A percentile compares a stretch with the other conserved stretches of the same genome.
phyloP scores from a whole-genome alignment of 306 rosid species.

The Vigna mungo region DNA sequence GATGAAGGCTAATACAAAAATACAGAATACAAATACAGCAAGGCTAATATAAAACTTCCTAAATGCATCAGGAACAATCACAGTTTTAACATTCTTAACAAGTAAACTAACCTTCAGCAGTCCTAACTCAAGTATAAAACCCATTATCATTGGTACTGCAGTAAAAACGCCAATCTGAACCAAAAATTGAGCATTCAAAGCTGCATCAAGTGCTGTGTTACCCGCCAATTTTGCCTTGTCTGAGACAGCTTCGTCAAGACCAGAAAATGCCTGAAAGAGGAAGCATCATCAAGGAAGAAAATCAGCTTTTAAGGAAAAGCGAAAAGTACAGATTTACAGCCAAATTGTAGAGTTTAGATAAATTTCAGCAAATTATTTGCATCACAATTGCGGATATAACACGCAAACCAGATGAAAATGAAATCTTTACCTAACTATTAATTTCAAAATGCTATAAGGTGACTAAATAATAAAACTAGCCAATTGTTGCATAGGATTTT shows the following conservation, averaged over 20 bases:
- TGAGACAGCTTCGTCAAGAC: constrained; percentile 76
- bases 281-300: constrained; percentile 35
- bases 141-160: constrained; percentile 93
- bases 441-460: constrained; percentile 1
- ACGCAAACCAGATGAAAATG: constrained; percentile 9
- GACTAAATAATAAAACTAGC: not conserved
- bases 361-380: not conserved
- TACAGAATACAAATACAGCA: too few species aligned
- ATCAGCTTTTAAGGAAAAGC: constrained; percentile 2
- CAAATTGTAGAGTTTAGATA: constrained; percentile 6
- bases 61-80: too few species aligned
- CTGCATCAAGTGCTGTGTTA: constrained; percentile 85
- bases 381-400: not conserved
- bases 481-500: too few species aligned
- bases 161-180: constrained; percentile 97
- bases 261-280: constrained; percentile 84
- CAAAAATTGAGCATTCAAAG: constrained; percentile 93
- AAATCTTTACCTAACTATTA: not conserved
- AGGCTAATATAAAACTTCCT: too few species aligned
- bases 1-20: too few species aligned
- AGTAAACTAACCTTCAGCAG: constrained; percentile 75
- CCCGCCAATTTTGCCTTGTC: constrained; percentile 62
- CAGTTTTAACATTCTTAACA: not conserved
- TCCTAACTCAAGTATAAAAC: constrained; percentile 94
- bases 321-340: constrained; percentile 20